These are phyloP conservation scores for Curvularia eragrostidis DNA, from an alignment of 2,329 filamentous ascomycete genomes.

Conservation along the genomic window DNA sequence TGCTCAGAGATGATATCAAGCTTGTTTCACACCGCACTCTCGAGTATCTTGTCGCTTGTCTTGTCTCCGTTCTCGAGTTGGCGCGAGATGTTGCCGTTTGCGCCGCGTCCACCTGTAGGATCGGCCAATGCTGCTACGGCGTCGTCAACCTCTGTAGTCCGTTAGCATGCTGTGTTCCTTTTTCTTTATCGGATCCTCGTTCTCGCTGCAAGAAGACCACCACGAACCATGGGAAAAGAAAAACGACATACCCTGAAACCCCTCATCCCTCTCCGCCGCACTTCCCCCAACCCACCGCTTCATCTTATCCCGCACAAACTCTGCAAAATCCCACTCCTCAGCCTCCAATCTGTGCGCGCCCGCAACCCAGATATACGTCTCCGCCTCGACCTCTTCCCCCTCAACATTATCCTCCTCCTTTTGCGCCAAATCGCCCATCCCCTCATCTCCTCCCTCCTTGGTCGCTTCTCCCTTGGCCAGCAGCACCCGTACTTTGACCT, in stretches of 20 bases:
- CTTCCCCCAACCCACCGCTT: slow-evolving; percentile 60
- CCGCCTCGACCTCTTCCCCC: slow-evolving; percentile 52
- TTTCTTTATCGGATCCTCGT: no score
- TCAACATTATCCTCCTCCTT: slow-evolving; percentile 43
- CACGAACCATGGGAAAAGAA: neutral
- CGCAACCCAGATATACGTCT: slow-evolving; percentile 61
- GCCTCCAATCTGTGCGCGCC: slow-evolving; percentile 64
- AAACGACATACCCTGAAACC: slow-evolving; percentile 51
- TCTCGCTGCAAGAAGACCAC: neutral
- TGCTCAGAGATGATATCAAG: neutral
- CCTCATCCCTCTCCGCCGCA: slow-evolving; percentile 54
- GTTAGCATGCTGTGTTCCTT: slow-evolving; percentile 1
- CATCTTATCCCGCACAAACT: slow-evolving; percentile 80
- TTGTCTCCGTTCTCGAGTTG: slow-evolving; percentile 38
- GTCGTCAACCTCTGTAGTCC: slow-evolving; percentile 53
- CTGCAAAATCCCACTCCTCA: slow-evolving; percentile 85
- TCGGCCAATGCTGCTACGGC: slow-evolving; percentile 50
- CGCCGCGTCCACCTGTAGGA: slow-evolving; percentile 55
- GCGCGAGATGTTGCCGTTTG: slow-evolving; percentile 51
- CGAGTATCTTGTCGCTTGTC: slow-evolving; percentile 29
- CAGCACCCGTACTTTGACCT: slow-evolving; percentile 54
- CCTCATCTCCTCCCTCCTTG: slow-evolving; percentile 17
- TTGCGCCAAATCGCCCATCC: slow-evolving; percentile 31
- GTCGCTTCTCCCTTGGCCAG: slow-evolving; percentile 35
- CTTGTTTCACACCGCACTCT: slow-evolving; percentile 41